These are phyloP conservation scores for Penicillium sp. DNA, from an alignment of 2,329 filamentous ascomycete genomes.

Conservation along the genomic window DNA sequence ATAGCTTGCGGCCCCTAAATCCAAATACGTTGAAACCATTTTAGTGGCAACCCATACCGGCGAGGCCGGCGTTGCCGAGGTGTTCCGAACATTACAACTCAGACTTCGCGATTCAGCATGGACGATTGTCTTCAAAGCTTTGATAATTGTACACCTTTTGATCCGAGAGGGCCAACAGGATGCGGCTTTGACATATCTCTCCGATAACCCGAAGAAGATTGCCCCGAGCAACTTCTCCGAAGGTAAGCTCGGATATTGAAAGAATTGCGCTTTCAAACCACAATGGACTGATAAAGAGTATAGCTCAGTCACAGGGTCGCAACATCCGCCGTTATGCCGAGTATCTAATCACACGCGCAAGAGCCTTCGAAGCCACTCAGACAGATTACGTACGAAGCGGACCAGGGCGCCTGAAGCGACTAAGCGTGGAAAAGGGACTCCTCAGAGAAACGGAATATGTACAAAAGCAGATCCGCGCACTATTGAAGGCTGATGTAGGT, in stretches of 20 bases:
- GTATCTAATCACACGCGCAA: constrained; percentile 81
- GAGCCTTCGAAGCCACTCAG: constrained; percentile 81
- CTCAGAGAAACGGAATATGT: constrained; percentile 89
- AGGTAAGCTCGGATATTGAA: constrained; percentile 62
- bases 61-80: constrained; percentile 91
- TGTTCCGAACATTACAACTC: constrained; percentile 89
- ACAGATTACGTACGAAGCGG: constrained; percentile 87
- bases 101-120: constrained; percentile 94
- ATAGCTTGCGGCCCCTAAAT: constrained; percentile 92
- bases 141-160: constrained; percentile 97
- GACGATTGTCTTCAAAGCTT: constrained; percentile 98
- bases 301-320: constrained; percentile 90
- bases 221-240: constrained; percentile 91
- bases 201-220: constrained; percentile 79
- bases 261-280: constrained; percentile 1
- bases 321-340: constrained; percentile 92
- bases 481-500: constrained; percentile 88
- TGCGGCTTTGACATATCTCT: constrained; percentile 81
- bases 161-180: constrained; percentile 92
- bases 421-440: constrained; percentile 89
- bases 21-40: constrained; percentile 99
- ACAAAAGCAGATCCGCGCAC: constrained; percentile 81
- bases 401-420: constrained; percentile 79
- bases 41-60: constrained; percentile 92
- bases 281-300: constrained; percentile 40